Base-by-base conservation (phyloP, 179 eudicot species). In the Carnegiea gigantea region DNA sequence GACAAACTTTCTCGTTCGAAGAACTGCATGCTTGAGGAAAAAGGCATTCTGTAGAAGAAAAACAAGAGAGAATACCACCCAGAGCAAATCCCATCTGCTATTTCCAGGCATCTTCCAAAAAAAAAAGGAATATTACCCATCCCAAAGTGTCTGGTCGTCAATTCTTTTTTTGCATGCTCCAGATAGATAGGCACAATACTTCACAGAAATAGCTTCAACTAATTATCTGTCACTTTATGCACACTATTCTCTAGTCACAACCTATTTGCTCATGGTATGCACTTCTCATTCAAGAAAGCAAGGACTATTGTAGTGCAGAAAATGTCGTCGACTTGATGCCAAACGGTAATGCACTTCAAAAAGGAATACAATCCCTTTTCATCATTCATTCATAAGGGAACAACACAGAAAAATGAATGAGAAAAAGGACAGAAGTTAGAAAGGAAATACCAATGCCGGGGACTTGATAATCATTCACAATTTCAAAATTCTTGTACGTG, bases 401-500 rank as follows among this genome's bases (percentile, higher is more conserved):
- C 59, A 70, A 64, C 54, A 81, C 18, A 78, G 36, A 57, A 15
- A 83, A 26, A 53, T 70, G 28, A 83, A 57, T 67, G 59, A 24
- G 53, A 54, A 48, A 15, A 20, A 57, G 23, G 24, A 78, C 57
- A 78, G 68, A 77, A 77, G 79, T 49, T 76, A 82, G 77, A 79
- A 60, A 79, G 79, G 24, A 49, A 17, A 77, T 86, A 95, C 99
- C 97, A 86, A 95, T 93, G 85, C 99, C 99, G 73, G 97, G 98
- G 77, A 93, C 97, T 92, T 93, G 98, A 88, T 92, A 93, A 80
- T 93, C 98, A 83, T 95, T 93, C 81, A 95, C 97, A 67, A 95
- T 92, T 90, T 95, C 98, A 28, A 93, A 95, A 87, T 95, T 95
- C 89, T 95, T 95, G 87, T 95, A 95, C 2, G 98, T 95, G 86